Conservation (phyloP, 129 eudicot species). For the Cynara cardunculus region DNA sequence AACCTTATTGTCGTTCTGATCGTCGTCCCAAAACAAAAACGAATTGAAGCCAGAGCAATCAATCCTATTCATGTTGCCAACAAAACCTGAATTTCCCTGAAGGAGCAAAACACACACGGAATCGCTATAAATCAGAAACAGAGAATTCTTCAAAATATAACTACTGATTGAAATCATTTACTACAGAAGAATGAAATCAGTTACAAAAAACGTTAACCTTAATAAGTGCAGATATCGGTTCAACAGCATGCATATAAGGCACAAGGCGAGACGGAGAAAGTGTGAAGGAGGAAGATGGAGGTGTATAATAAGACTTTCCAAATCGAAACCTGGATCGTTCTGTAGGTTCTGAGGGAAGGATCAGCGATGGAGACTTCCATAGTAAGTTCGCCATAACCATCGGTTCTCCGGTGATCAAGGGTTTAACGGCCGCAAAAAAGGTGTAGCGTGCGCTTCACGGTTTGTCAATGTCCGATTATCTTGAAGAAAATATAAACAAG, state of each 20-base stretch:
- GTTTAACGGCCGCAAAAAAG: not conserved
- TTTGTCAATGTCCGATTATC: not conserved
- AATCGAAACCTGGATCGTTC: not conserved
- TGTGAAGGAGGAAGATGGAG: not conserved
- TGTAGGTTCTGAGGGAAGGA: not conserved
- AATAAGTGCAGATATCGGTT: constrained; percentile 5
- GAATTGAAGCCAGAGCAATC: not conserved
- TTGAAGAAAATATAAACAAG: not conserved
- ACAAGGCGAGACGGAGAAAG: not conserved
- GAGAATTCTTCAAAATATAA: not conserved
- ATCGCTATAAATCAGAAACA: not conserved
- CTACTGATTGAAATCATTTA: not conserved
- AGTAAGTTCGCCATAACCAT: constrained; percentile 10
- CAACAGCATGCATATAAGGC: constrained; percentile 7
- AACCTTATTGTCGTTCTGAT: constrained; percentile 16
- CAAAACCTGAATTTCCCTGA: constrained; percentile 11
- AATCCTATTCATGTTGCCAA: not conserved
- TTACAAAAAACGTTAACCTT: constrained; percentile 6
- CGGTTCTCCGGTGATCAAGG: not conserved
- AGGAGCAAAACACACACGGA: not conserved
- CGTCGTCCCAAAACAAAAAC: not conserved
- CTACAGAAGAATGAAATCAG: not conserved
- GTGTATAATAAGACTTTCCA: not conserved
- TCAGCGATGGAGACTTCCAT: constrained; percentile 10
- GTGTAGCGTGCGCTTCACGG: not conserved